Base-by-base conservation (phyloP, 208 protist species). In the Phytomonas sp. region DNA sequence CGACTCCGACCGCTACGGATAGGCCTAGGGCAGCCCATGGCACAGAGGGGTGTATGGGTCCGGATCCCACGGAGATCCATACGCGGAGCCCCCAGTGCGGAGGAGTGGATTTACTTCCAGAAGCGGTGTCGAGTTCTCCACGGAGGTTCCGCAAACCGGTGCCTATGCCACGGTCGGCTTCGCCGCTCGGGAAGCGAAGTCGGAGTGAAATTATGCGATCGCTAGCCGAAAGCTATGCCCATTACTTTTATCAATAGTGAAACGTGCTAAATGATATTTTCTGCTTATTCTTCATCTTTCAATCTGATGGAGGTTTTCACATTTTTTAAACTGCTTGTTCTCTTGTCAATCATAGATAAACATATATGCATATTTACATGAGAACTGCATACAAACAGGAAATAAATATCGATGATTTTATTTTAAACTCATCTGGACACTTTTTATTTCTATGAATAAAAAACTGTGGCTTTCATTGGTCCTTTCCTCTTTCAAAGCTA, bases 251-350 rank as follows among this genome's bases (percentile, higher is more conserved):
- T 17, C 13, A 51, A 51, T 51, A 51, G 20, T 1, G 13, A 20
- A 51, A 51, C 9, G 13, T 6, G 9, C 40, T 6, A 51, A 2
- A 51, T 51, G 29, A 20, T 65, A 30, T 29, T 17, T 53, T 68
- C 30, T 53, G 31, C 37, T 67, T 66, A n/a, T n/a, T 56, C 15
- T 65, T 64, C 43, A 3, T 68, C 62, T 63, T 70, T 63, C 20
- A 2, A 30, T 46, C 4, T 68, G 43, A 28, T 66, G 56, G 37
- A 31, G n/a, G 28, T 61, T 59, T 17, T 67, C 13, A 43, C 33
- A 59, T 60, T 51, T 37, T 66, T 40, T 67, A n/a, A n/a, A 29
- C 36, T 59, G n/a, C 62, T 68, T 68, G 40, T 74, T 56, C 62
- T 68, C 20, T 53, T 74, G n/a, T 62, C 20, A n/a, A 20, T 17